Base-by-base conservation (phyloP, 805 yeast genomes). In the Wickerhamomyces canadensis region DNA sequence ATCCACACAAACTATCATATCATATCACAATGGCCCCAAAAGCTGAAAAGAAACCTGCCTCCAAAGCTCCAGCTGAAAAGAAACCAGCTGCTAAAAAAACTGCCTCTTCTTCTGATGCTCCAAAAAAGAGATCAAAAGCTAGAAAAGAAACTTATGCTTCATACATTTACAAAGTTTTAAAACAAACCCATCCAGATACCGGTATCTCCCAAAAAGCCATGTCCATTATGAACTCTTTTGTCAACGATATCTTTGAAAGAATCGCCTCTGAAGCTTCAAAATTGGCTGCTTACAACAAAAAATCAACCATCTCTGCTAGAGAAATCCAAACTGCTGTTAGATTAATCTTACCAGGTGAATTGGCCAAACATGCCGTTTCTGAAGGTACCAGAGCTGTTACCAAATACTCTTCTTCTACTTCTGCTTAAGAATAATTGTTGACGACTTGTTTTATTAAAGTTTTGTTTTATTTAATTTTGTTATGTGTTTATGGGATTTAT, bases 301-400 rank as follows among this genome's bases (percentile, higher is more conserved):
- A 88, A 74, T 86, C 96, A 44, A 89, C 98, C 57, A 89, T 91
- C 62, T 87, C 96, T 53, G 94, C 97, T 46, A 87, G 97, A 76
- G 97, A 89, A 76, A 89, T 89, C 60, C 97, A 89, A 77, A 89
- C 97, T 57, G 97, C 98, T 55, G 97, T 89, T 53, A 86, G 96
- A 80, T 81, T 89, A 62, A 88, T 89, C 70, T 81, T 89, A 59
- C 98, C 98, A 56, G 97, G 97, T 80, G 97, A 89, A 76, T 78
- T 89, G 65, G 96, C 96, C 56, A 88, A 88, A 78, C 97, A 89
- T 73, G 96, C 97, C 61, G 95, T 88, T 58, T 84, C 95, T 58
- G 98, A 89, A 75, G 97, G 97, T 78, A 87, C 96, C 56, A 85
- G 95, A 80, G 95, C 96, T 67, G 95, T 87, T 59, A 85, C 96